A percentile compares a stretch with the other conserved stretches of the same genome.
These are phyloP conservation scores for Fragilaria crotonensis DNA, from an alignment of 108 stramenopile genomes.

Conservation along the genomic window DNA sequence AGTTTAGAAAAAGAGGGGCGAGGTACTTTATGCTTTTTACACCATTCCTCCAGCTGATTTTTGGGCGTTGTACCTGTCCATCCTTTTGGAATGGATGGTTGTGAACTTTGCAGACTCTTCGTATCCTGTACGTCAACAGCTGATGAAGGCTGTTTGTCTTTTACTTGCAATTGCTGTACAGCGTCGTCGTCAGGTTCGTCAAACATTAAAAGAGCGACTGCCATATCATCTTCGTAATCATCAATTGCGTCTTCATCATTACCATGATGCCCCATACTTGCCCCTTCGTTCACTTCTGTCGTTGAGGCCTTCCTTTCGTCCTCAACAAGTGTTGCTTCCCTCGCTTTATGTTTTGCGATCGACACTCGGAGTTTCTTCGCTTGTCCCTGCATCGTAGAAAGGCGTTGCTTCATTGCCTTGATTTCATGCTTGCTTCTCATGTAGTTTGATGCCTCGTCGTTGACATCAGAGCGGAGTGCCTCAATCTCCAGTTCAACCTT, in stretches of 20 bases:
- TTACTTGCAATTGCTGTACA: too few species aligned
- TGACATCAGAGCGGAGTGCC: slow-evolving; percentile 38
- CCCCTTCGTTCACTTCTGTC: too few species aligned
- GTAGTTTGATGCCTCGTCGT: slow-evolving; percentile 67
- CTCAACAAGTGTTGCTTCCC: slow-evolving; percentile 12
- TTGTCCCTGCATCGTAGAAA: slow-evolving; percentile 37
- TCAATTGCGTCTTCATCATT: slow-evolving; percentile 3
- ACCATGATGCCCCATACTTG: slow-evolving; percentile 4
- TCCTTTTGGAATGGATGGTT: slow-evolving; percentile 33
- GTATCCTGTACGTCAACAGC: too few species aligned
- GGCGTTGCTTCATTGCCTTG: slow-evolving; percentile 35
- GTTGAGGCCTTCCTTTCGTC: too few species aligned
- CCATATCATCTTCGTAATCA: too few species aligned
- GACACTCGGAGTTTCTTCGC: slow-evolving; percentile 27
- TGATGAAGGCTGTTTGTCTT: too few species aligned
- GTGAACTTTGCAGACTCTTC: neutral
- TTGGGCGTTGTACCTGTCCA: slow-evolving; percentile 74
- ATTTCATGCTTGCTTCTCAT: slow-evolving; percentile 69
- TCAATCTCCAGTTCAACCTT: slow-evolving; percentile 25
- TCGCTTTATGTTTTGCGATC: slow-evolving; percentile 28
- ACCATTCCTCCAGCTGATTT: slow-evolving; percentile 45
- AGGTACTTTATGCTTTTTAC: slow-evolving; percentile 42
- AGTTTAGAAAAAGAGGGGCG: slow-evolving; percentile 42
- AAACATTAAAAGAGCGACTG: too few species aligned
- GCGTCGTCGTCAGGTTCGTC: too few species aligned